phyloP scores from a whole-genome alignment of 768 basidiomycete genomes.

The Tulasnella sp. region DNA sequence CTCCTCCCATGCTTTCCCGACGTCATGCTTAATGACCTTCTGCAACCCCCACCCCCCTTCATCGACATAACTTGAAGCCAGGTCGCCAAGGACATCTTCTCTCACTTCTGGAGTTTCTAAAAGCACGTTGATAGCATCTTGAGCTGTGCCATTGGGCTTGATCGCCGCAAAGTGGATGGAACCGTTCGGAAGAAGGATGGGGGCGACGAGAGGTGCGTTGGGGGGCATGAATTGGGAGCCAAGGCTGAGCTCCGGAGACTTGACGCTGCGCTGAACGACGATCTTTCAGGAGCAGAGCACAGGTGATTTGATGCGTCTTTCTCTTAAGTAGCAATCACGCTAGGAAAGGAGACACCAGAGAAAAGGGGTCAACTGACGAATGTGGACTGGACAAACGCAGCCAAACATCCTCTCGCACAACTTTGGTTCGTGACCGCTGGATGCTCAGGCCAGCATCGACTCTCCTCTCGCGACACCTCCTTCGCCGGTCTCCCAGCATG shows the following conservation, averaged over 20 bases:
- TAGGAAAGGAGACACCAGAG: conserved; percentile 13
- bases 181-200: conserved; percentile 61
- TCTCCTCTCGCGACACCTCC: not conserved
- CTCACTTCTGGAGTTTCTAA: conserved; percentile 54
- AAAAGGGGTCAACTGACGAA: not conserved
- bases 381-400: not conserved
- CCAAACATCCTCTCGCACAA: conserved; percentile 7
- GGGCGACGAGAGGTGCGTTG: conserved; percentile 53
- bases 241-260: not conserved
- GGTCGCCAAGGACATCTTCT: conserved; percentile 55
- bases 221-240: conserved; percentile 29
- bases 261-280: not conserved
- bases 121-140: conserved; percentile 63
- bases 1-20: conserved; percentile 71
- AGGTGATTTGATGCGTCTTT: not conserved
- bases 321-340: not conserved
- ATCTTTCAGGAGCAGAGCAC: not conserved
- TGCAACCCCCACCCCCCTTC: conserved; percentile 73
- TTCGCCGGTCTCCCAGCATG: not conserved
- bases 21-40: conserved; percentile 58
- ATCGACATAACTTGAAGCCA: conserved; percentile 43
- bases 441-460: conserved; percentile 1
- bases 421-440: conserved; percentile 2
- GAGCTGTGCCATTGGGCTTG: conserved; percentile 55
- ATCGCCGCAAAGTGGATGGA: conserved; percentile 67